These are phyloP conservation scores for Acidomyces sp. DNA, from an alignment of 495 filamentous ascomycete genomes.

Conservation along the genomic window DNA sequence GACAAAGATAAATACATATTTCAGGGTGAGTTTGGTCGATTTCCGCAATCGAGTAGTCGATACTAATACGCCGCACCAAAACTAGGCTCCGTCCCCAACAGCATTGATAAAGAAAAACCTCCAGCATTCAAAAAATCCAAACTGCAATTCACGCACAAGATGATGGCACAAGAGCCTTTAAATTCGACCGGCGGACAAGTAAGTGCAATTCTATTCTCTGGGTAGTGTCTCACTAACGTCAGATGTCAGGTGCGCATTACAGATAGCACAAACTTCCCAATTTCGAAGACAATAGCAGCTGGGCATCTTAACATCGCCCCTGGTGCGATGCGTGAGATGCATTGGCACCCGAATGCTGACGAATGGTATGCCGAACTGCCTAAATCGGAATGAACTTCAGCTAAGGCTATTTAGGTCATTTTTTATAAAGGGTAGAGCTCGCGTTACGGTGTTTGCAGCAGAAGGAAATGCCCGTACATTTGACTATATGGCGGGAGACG, in stretches of 20 bases:
- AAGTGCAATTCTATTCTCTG: no score
- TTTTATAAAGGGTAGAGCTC: slow-evolving; percentile 53
- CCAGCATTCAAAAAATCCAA: slow-evolving; percentile 44
- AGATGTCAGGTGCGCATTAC: slow-evolving; percentile 48
- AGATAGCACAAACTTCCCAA: slow-evolving; percentile 52
- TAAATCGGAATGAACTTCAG: not conserved
- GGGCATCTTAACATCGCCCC: slow-evolving; percentile 51
- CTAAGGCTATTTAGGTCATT: slow-evolving; percentile 36
- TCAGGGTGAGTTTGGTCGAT: no score
- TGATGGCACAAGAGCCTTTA: slow-evolving; percentile 45
- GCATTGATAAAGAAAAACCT: slow-evolving; percentile 35
- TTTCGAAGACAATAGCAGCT: slow-evolving; percentile 51
- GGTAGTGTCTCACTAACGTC: no score
- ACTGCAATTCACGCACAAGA: slow-evolving; percentile 46
- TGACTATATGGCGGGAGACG: slow-evolving; percentile 59
- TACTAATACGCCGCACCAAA: no score
- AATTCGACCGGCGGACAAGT: slow-evolving; percentile 42
- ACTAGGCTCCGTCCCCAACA: slow-evolving; percentile 38
- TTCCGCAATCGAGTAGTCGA: no score
- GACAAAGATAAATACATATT: slow-evolving; percentile 56
- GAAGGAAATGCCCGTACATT: slow-evolving; percentile 50
- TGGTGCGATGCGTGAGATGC: slow-evolving; percentile 63
- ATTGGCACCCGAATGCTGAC: slow-evolving; percentile 66
- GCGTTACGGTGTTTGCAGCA: slow-evolving; percentile 54
- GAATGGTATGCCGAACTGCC: no score